Evolutionary conservation across 768 basidiomycete species (phyloP).

Genomic region (Tubosaeta sp.): DNA sequence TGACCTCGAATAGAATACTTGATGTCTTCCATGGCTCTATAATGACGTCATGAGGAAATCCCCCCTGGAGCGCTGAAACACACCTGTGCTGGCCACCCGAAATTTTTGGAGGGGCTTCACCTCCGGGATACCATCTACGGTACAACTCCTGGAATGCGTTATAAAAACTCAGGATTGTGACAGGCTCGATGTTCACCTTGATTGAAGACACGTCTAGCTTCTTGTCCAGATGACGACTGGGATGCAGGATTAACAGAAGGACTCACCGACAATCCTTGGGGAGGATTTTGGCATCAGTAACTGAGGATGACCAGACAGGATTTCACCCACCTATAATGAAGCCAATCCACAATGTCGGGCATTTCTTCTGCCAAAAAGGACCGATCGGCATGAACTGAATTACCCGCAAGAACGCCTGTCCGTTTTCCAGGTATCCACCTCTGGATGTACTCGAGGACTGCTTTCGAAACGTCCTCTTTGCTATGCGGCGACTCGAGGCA

Average conservation of each 20-base stretch:
- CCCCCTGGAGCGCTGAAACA: constrained; percentile 4
- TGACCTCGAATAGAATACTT: constrained; percentile 68
- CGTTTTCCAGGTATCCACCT: constrained; percentile 72
- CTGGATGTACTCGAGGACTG: constrained; percentile 75
- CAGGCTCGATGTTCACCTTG: constrained; percentile 44
- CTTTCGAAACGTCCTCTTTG: constrained; percentile 51
- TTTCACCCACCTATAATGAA: constrained; percentile 66
- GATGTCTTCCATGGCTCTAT: constrained; percentile 82
- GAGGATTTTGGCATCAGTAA: neutral
- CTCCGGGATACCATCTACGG: constrained; percentile 64
- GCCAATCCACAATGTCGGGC: constrained; percentile 74
- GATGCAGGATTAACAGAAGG: neutral
- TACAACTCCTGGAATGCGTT: constrained; percentile 53
- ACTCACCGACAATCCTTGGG: constrained; percentile 66
- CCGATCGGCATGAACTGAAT: constrained; percentile 79
- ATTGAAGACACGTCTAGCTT: constrained; percentile 74
- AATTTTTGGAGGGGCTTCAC: constrained; percentile 15
- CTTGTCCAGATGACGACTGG: neutral
- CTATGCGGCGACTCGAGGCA: constrained; percentile 71
- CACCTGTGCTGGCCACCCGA: constrained; percentile 58
- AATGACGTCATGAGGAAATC: neutral
- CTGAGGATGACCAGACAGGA: neutral
- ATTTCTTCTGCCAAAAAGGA: constrained; percentile 71
- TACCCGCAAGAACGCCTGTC: constrained; percentile 77
- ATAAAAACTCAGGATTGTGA: neutral